Base-by-base conservation (phyloP, 2,329 filamentous ascomycete genomes). In the Hymenoscyphus fraxineus region DNA sequence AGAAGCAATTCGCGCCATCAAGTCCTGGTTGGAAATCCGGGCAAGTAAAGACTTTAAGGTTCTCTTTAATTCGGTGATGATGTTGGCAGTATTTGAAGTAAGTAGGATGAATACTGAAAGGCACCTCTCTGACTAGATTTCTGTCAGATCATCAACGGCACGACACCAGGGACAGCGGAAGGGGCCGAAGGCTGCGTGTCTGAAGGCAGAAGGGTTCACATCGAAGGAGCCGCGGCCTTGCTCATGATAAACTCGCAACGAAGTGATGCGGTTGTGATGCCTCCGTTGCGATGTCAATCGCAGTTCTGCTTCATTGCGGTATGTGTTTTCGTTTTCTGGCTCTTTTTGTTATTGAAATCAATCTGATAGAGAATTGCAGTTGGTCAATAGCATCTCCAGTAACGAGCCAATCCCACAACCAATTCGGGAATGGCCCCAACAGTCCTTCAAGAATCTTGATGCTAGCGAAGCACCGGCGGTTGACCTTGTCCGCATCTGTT, bases 61-160 rank as follows among this genome's bases (percentile, higher is more conserved):
- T 56, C 83, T 81, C 1, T 82, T 85, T 77, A 79, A 85, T 12
- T 78, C 80, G 1, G 78, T 84, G 10, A 76, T 85, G 58, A 79
- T 85, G 39, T 76, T 85, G 7, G 80, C 81, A 57, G 79, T 81
- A 5, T 85, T 82, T 67, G 82, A 85, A 71, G 71, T 72, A 61
- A 67, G 66, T 65, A 5, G 13, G 57, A 40, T 7, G 4, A 27
- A 31, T 13, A 15, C 9, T 10, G 7, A 59, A 31, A 6, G 4
- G 13, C 15, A 12, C 31, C 7, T 6, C 27, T 27, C 12, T 47
- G 22, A 60, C 61, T 60, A 22, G 60, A 10, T 47, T 55, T 15
- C 13, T 31, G 66, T 10, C 54, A 69, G 66, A 57, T 67, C n/a
- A 67, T 66, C n/a, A 69, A 65, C 55, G 62, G 65, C 22, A 61